Conservation (phyloP, 2,329 filamentous ascomycete genomes). For the Leptodontidium sp. region DNA sequence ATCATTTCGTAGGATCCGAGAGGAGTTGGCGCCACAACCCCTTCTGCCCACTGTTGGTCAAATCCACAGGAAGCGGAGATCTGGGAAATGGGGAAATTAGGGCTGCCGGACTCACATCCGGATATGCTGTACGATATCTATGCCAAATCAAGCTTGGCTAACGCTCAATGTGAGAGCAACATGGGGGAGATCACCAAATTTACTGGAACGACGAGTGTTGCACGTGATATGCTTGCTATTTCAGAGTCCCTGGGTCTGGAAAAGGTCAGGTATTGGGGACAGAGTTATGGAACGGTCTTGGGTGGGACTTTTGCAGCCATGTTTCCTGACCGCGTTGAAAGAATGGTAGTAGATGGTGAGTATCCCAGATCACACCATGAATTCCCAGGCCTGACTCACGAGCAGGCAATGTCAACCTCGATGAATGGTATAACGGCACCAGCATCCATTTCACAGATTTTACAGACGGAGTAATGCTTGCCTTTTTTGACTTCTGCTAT, state of each 20-base stretch:
- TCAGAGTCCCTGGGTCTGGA: neutral
- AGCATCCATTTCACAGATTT: slow-evolving; percentile 48
- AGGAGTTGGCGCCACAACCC: neutral
- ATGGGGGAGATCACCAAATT: too few relatives aligned
- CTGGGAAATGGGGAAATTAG: slow-evolving; percentile 4
- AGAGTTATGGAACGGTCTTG: slow-evolving; percentile 56
- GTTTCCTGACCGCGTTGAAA: slow-evolving; percentile 51
- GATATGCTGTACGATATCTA: too few relatives aligned
- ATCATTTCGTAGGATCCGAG: too few relatives aligned
- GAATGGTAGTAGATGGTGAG: slow-evolving; percentile 46
- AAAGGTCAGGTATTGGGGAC: slow-evolving; percentile 56
- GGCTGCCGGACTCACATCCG: too few relatives aligned
- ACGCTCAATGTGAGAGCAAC: too few relatives aligned
- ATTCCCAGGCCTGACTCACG: too few relatives aligned
- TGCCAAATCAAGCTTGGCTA: too few relatives aligned
- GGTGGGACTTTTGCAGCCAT: slow-evolving; percentile 53
- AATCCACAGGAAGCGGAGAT: neutral
- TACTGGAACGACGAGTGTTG: too few relatives aligned
- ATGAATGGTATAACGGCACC: slow-evolving; percentile 46
- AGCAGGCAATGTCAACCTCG: slow-evolving; percentile 22
- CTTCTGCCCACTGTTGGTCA: neutral
- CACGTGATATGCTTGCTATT: too few relatives aligned
- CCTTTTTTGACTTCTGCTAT: slow-evolving; percentile 42
- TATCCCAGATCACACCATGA: neutral
- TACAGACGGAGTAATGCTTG: slow-evolving; percentile 33